A percentile compares a stretch with the other conserved stretches of the same genome.
Conservation (phyloP, 371 early-diverging fungal species). For the Mucor velutinosus region DNA sequence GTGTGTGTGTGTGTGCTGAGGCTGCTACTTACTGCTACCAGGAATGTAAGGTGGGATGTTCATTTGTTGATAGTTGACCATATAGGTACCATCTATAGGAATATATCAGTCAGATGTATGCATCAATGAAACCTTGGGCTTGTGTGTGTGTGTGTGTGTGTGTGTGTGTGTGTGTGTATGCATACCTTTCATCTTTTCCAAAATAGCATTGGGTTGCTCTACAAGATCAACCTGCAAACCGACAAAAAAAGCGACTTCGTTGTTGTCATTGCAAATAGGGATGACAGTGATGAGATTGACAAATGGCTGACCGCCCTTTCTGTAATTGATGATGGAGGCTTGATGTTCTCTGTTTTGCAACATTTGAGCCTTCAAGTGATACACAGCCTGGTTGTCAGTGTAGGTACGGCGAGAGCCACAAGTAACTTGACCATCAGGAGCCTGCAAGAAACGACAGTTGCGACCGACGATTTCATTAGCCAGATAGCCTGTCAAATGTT, state of each 20-base stretch:
- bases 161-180: neutral
- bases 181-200: slow-evolving; percentile 59
- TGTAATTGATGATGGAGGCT: slow-evolving; percentile 67
- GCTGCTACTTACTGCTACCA: slow-evolving; percentile 18
- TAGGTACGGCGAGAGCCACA: slow-evolving; percentile 57
- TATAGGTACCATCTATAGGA: slow-evolving; percentile 49
- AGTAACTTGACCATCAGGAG: slow-evolving; percentile 57
- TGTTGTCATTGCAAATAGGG: slow-evolving; percentile 52
- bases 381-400: slow-evolving; percentile 63
- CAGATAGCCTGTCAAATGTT: slow-evolving; percentile 65
- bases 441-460: slow-evolving; percentile 74
- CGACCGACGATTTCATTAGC: slow-evolving; percentile 61
- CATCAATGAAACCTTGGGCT: neutral
- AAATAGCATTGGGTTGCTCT: slow-evolving; percentile 70
- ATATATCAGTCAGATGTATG: neutral
- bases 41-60: slow-evolving; percentile 43
- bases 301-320: slow-evolving; percentile 76
- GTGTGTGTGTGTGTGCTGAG: neutral
- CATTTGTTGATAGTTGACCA: slow-evolving; percentile 58
- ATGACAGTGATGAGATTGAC: slow-evolving; percentile 73
- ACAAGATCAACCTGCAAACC: slow-evolving; percentile 75
- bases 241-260: slow-evolving; percentile 63
- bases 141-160: neutral
- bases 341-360: slow-evolving; percentile 63
- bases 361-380: slow-evolving; percentile 56